phyloP scores from a whole-genome alignment of 2,329 filamentous ascomycete genomes.

The Fusarium veterinarium region DNA sequence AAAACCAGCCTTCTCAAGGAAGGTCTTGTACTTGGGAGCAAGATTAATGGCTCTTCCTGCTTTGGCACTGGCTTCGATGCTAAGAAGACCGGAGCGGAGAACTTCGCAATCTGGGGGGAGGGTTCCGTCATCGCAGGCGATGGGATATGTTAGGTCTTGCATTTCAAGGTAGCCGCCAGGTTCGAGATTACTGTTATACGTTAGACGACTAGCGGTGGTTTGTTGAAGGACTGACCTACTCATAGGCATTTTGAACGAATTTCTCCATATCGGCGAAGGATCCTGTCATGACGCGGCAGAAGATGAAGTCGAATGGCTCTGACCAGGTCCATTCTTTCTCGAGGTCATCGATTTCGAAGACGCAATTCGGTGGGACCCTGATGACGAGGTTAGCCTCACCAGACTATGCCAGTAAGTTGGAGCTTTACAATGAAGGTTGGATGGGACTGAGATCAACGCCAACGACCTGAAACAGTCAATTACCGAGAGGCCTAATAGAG shows the following conservation, averaged over 20 bases:
- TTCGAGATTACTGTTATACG: not conserved
- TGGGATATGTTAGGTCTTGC: constrained; percentile 18
- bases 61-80: constrained; percentile 16
- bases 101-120: not conserved
- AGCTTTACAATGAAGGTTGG: not conserved
- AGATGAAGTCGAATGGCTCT: constrained; percentile 1
- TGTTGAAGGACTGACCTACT: accelerated
- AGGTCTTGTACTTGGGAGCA: constrained; percentile 4
- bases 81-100: not conserved
- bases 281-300: constrained; percentile 13
- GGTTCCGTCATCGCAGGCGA: not conserved
- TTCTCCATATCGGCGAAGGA: constrained; percentile 10
- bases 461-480: not conserved
- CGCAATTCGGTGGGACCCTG: constrained; percentile 1
- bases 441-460: constrained; percentile 12
- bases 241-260: not conserved
- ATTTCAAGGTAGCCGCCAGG: constrained; percentile 9
- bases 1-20: constrained; percentile 3
- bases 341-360: constrained; percentile 8
- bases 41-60: not conserved
- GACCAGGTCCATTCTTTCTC: constrained; percentile 19
- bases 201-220: accelerated
- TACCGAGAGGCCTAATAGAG: accelerated
- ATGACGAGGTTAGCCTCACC: accelerated
- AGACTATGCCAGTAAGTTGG: not conserved